Conservation (phyloP, 768 basidiomycete genomes). For the Myochromella boudieri region DNA sequence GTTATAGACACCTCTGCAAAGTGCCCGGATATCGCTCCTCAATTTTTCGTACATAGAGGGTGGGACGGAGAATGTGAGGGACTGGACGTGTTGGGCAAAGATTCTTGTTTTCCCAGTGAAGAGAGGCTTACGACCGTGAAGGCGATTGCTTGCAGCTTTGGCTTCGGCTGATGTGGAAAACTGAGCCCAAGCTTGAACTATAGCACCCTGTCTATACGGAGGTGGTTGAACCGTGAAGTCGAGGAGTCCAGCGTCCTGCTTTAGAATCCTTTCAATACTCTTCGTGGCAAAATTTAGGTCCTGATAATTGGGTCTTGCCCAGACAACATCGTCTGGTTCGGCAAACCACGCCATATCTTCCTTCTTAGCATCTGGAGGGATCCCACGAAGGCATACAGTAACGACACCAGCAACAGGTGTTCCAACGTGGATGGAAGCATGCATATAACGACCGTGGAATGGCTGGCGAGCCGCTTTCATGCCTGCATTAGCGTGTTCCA, state of each 20-base stretch:
- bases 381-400: conserved; percentile 58
- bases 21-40: conserved; percentile 41
- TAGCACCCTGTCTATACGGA: conserved; percentile 45
- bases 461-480: conserved; percentile 39
- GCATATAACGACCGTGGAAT: conserved; percentile 39
- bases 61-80: conserved; percentile 46
- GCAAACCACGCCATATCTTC: conserved; percentile 46
- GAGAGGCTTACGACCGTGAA: conserved; percentile 47
- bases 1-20: conserved; percentile 38
- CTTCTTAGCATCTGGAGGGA: conserved; percentile 46
- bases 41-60: conserved; percentile 37
- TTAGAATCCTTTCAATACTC: conserved; percentile 41
- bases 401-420: conserved; percentile 56
- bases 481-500: conserved; percentile 48
- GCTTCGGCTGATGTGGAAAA: conserved; percentile 57
- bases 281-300: conserved; percentile 37
- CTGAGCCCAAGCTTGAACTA: conserved; percentile 53
- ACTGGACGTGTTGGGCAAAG: conserved; percentile 52
- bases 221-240: conserved; percentile 49
- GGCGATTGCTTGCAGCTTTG: conserved; percentile 40
- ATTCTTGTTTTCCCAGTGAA: conserved; percentile 48
- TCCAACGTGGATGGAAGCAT: conserved; percentile 52
- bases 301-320: conserved; percentile 46
- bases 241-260: conserved; percentile 26
- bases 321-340: conserved; percentile 47